Base-by-base conservation (phyloP, 495 filamentous ascomycete species). In the Haplographium delicatum region DNA sequence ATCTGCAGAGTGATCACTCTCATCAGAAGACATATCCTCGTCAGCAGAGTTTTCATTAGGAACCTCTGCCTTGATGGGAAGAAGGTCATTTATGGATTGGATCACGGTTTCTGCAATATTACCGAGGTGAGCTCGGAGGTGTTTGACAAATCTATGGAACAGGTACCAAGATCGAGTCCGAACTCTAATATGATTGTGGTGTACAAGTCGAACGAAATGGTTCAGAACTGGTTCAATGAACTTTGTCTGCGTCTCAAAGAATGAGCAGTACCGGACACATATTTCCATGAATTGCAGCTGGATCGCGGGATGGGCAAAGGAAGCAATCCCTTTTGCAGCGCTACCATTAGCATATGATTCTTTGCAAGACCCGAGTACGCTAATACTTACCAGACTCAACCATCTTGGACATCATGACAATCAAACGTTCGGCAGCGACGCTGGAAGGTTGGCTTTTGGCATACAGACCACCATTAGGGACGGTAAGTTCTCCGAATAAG, bases 271-370 rank as follows among this genome's bases (percentile, higher is more conserved):
- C 28, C 93, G 84, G 26, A 95, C 89, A 63, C 89, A 94, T 33
- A 95, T 93, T 58, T 97, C 93, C 94, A 97, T 97, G 58, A 93
- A 97, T 65, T 95, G 89, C 13, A 97, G 74, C 50, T 96, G 83
- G 25, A 95, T 88, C 18, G 89, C 88, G 0, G 94, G 93, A 66
- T 97, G 93, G 3, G 85, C 81, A 63, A 88, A 93, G 22, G 76
- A 83, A 53, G 86, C 82, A 53, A 97, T 84, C 53, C 86, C 88
- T 89, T 59, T 18, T 19, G n/a, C 28, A 15, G 6, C 2, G 46
- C 45, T 23, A 62, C 53, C 58, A 59, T 58, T 61, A 58, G 24
- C 44, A 33, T 28, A 22, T 51, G 33, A 20, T 23, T 28, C 43
- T 30, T 46, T 39, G 26, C 30, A 13, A 44, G 15, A 25, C 38